Percentiles rank a stretch among this genome's conserved stretches.
Conservation (phyloP, 805 yeast species). For the Candida alai region DNA sequence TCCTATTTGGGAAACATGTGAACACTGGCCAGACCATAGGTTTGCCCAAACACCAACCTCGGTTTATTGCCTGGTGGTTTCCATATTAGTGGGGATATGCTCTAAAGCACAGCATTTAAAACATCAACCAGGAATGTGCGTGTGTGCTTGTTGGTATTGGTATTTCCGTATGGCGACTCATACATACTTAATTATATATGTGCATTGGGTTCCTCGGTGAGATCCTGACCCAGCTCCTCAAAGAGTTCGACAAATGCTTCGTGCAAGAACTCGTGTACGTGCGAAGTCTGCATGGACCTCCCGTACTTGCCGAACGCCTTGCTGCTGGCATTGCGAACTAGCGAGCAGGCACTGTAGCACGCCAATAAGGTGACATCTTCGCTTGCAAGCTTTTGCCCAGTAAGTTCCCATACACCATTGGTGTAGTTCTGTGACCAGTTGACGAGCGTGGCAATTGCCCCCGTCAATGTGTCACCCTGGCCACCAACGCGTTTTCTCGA, state of each 20-base stretch:
- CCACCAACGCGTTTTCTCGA: constrained; percentile 87
- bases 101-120: no score
- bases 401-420: constrained; percentile 50
- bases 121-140: no score
- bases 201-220: no score
- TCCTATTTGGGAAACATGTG: no score
- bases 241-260: constrained; percentile 50
- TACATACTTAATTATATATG: no score
- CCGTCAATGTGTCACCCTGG: constrained; percentile 92
- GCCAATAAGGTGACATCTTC: constrained; percentile 45
- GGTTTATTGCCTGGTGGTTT: no score
- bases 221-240: no score
- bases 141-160: no score
- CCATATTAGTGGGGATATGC: no score
- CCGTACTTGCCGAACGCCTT: constrained; percentile 64
- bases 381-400: constrained; percentile 20
- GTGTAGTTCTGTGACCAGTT: constrained; percentile 76
- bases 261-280: constrained; percentile 67
- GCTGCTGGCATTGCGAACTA: constrained; percentile 62
- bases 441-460: constrained; percentile 74
- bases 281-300: constrained; percentile 82
- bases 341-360: constrained; percentile 65
- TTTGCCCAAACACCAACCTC: no score
- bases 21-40: no score
- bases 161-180: no score